Conservation (phyloP, 2,329 filamentous ascomycete genomes). For the Monilinia vaccinii-corymbosi region DNA sequence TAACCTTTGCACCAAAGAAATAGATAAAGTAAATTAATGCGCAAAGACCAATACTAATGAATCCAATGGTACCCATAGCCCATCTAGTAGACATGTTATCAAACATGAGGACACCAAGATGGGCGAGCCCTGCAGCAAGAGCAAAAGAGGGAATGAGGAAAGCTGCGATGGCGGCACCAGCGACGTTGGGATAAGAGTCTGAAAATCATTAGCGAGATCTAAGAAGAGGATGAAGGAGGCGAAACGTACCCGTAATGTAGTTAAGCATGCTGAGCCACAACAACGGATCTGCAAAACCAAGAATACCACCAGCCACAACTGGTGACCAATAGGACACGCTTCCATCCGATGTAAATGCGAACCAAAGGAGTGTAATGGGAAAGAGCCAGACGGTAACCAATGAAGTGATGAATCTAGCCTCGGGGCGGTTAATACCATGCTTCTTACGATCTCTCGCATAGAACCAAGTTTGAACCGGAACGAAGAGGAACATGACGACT, state of each 20-base stretch:
- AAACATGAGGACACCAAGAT: slow-evolving; percentile 31
- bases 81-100: slow-evolving; percentile 32
- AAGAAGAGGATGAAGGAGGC: neutral
- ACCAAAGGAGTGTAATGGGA: slow-evolving; percentile 35
- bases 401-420: slow-evolving; percentile 35
- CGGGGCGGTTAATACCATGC: slow-evolving; percentile 32
- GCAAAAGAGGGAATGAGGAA: slow-evolving; percentile 37
- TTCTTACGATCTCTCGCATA: slow-evolving; percentile 32
- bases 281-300: slow-evolving; percentile 36
- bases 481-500: slow-evolving; percentile 33
- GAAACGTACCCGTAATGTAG: slow-evolving; percentile 25
- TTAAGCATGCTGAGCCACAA: slow-evolving; percentile 37
- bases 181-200: slow-evolving; percentile 35
- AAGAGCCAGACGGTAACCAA: slow-evolving; percentile 36
- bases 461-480: slow-evolving; percentile 36
- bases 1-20: slow-evolving; percentile 22
- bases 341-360: slow-evolving; percentile 35
- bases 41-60: slow-evolving; percentile 33
- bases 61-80: slow-evolving; percentile 35
- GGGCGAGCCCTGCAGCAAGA: slow-evolving; percentile 33
- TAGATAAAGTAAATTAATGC: slow-evolving; percentile 35
- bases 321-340: slow-evolving; percentile 34
- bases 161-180: slow-evolving; percentile 34
- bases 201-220: neutral
- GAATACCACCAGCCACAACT: slow-evolving; percentile 32